phyloP scores from a whole-genome alignment of 108 stramenopile species.

The Nitzschia sp. region DNA sequence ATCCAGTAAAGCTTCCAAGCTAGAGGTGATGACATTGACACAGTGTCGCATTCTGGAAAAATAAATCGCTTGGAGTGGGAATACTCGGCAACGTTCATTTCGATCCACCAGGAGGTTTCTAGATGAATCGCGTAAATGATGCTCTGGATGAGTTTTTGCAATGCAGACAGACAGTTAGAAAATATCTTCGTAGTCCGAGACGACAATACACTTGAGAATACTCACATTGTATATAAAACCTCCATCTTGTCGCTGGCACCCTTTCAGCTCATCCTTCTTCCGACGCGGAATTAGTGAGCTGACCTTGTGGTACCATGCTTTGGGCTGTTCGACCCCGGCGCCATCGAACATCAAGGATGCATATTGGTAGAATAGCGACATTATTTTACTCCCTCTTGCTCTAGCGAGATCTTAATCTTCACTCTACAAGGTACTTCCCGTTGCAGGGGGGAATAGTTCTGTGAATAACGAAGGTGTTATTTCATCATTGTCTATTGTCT shows the following conservation, averaged over 20 bases:
- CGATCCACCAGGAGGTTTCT: constrained; percentile 14
- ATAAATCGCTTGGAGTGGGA: background rate
- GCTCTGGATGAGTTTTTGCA: background rate
- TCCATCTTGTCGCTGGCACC: background rate
- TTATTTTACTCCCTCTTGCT: background rate
- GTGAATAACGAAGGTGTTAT: too few species aligned
- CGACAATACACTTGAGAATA: constrained; percentile 10
- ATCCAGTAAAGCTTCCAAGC: constrained; percentile 23
- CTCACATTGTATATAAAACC: constrained; percentile 6
- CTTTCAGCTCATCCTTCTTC: constrained; percentile 11
- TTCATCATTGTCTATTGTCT: too few species aligned
- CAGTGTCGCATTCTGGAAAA: constrained; percentile 2
- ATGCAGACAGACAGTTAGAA: background rate
- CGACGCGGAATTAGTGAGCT: background rate
- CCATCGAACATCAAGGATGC: background rate
- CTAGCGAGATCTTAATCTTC: too few species aligned
- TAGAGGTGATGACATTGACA: background rate
- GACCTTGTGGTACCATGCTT: background rate
- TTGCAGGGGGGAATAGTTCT: too few species aligned
- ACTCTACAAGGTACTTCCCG: too few species aligned
- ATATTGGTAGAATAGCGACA: constrained; percentile 6
- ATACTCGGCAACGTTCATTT: background rate
- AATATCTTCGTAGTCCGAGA: background rate
- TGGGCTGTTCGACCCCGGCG: too few species aligned
- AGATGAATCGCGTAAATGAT: constrained; percentile 2